Evolutionary conservation across 2,329 filamentous ascomycete genomes (phyloP).

Genomic region (Paracorniculantispora psalliotae): DNA sequence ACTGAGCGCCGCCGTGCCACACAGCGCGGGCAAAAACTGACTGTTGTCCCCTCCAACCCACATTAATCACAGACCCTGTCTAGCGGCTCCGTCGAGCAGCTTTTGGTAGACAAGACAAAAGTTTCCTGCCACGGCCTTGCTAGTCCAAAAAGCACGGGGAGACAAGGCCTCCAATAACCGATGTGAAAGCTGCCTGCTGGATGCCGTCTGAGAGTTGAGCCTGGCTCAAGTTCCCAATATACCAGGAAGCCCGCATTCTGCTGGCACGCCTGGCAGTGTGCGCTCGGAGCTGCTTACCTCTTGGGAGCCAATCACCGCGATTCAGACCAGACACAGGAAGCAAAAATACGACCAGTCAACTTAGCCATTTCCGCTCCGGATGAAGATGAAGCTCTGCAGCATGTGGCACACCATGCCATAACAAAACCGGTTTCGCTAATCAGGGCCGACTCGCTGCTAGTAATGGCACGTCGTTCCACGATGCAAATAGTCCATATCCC

Average conservation of each 20-base stretch:
- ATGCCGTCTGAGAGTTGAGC: not conserved
- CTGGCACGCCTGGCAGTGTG: not conserved
- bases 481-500: not conserved
- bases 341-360: constrained; percentile 2
- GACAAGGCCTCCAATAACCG: too few species aligned
- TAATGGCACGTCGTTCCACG: not conserved
- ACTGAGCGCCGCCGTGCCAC: not conserved
- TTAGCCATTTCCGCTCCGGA: not conserved
- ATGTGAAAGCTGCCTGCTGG: not conserved
- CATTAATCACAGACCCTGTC: not conserved
- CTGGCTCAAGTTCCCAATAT: not conserved
- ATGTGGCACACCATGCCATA: constrained; percentile 8
- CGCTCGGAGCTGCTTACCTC: not conserved
- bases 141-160: not conserved
- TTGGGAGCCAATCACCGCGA: not conserved
- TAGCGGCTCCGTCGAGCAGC: not conserved
- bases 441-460: constrained; percentile 6
- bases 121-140: not conserved
- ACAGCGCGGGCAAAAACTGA: not conserved
- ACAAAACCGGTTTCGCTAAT: constrained; percentile 5
- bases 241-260: not conserved
- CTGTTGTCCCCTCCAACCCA: not conserved
- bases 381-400: not conserved
- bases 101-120: not conserved
- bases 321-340: not conserved